Evolutionary conservation across 208 protist species (phyloP).

Genomic region (Strigomonas galati): DNA sequence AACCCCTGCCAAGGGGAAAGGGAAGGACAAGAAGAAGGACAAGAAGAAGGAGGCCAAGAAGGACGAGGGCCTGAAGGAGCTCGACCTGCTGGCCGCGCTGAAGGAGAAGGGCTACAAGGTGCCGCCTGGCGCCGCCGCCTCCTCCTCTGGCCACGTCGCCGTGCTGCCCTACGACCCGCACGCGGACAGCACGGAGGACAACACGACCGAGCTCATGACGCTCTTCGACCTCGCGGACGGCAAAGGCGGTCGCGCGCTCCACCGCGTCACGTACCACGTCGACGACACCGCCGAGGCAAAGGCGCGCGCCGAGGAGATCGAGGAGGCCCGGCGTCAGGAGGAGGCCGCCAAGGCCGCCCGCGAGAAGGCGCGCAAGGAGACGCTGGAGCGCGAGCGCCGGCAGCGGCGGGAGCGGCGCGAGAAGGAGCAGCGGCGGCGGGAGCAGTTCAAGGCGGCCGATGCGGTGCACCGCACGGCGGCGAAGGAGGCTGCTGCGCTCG

Average conservation of each 20-base stretch:
- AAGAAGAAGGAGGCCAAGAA: too few relatives aligned
- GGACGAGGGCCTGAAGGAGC: neutral
- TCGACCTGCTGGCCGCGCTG: neutral
- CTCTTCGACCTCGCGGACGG: slow-evolving; percentile 9
- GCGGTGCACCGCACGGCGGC: slow-evolving; percentile 39
- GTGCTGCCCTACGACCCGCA: too few relatives aligned
- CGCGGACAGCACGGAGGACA: too few relatives aligned
- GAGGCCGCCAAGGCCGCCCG: slow-evolving; percentile 35
- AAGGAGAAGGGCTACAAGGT: too few relatives aligned
- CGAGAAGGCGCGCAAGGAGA: slow-evolving; percentile 32
- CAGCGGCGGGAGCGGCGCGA: slow-evolving; percentile 31
- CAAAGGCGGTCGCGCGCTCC: slow-evolving; percentile 8
- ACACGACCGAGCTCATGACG: slow-evolving; percentile 14
- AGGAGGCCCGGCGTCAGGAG: slow-evolving; percentile 26
- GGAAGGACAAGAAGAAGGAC: too few relatives aligned
- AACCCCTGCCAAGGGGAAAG: too few relatives aligned
- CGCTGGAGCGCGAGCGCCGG: slow-evolving; percentile 29
- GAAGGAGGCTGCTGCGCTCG: slow-evolving; percentile 23
- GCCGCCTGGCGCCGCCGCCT: too few relatives aligned
- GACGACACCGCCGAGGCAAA: slow-evolving; percentile 58
- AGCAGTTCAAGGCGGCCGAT: slow-evolving; percentile 42
- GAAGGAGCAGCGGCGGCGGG: slow-evolving; percentile 38
- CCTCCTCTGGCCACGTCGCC: too few relatives aligned
- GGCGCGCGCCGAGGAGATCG: slow-evolving; percentile 28
- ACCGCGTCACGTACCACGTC: slow-evolving; percentile 16